Percentiles rank a stretch among this genome's conserved stretches.
phyloP scores from a whole-genome alignment of 345 rosid genomes.

The Hibiscus mutabilis region DNA sequence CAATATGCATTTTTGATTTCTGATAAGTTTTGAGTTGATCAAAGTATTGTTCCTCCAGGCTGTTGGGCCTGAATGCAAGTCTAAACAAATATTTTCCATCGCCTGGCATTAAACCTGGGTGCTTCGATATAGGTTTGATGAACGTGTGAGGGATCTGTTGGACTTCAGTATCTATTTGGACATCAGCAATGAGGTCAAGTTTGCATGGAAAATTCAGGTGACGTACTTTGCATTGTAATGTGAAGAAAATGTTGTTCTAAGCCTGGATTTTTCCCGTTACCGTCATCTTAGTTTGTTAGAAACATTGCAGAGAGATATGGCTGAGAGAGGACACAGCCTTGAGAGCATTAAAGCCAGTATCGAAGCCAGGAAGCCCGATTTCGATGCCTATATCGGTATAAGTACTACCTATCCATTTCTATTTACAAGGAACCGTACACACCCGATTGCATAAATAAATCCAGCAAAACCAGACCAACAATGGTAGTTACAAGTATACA shows the following conservation, averaged over 20 bases:
- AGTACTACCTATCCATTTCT: background rate
- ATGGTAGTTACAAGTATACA: background rate
- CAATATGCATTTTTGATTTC: background rate
- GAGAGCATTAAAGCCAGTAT: constrained; percentile 99
- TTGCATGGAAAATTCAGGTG: constrained; percentile 89
- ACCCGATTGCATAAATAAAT: no score
- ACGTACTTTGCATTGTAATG: background rate
- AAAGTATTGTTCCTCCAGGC: background rate
- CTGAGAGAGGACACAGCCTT: constrained; percentile 97
- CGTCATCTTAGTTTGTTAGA: background rate
- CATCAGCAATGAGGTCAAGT: constrained; percentile 93
- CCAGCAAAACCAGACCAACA: background rate
- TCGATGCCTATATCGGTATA: constrained; percentile 91
- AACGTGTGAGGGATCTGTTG: constrained; percentile 71
- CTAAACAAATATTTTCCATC: no score
- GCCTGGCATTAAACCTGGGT: no score
- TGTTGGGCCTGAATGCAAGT: background rate
- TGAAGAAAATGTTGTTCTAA: background rate
- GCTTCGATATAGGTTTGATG: constrained; percentile 52
- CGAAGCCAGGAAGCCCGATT: constrained; percentile 92
- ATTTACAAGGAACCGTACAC: no score
- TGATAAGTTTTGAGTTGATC: background rate
- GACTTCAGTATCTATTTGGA: constrained; percentile 98
- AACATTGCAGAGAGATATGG: constrained; percentile 82
- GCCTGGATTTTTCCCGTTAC: background rate